A percentile compares a stretch with the other conserved stretches of the same genome.
These are phyloP conservation scores for Neoascochyta sp. DNA, from an alignment of 2,329 filamentous ascomycete species.

Conservation along the genomic window DNA sequence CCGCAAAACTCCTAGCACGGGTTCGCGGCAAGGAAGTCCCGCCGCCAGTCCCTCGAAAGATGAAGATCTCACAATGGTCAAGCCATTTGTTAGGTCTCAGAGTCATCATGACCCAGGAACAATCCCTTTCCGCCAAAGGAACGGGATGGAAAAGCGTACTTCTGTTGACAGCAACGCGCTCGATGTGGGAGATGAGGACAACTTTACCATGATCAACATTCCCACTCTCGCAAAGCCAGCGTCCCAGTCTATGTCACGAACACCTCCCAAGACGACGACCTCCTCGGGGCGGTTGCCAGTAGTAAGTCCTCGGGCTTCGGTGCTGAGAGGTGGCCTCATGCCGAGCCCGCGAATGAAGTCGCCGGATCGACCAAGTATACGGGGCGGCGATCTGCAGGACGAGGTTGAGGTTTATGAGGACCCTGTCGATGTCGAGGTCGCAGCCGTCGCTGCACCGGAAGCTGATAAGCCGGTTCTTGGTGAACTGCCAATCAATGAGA, in stretches of 20 bases:
- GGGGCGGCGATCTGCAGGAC: constrained; percentile 34
- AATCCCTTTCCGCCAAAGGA: constrained; percentile 36
- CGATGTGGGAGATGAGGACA: constrained; percentile 44
- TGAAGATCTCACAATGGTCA: constrained; percentile 48
- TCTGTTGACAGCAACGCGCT: constrained; percentile 39
- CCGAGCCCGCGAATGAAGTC: constrained; percentile 32
- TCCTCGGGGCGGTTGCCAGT: constrained; percentile 24
- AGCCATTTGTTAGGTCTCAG: constrained; percentile 42
- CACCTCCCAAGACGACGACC: constrained; percentile 29
- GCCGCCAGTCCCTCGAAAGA: constrained; percentile 37
- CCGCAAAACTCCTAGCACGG: constrained; percentile 28
- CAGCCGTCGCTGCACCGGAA: constrained; percentile 23
- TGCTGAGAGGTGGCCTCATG: constrained; percentile 21
- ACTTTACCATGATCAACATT: constrained; percentile 50
- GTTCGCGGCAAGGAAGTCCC: constrained; percentile 32
- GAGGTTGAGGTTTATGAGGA: constrained; percentile 54
- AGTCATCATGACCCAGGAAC: constrained; percentile 28
- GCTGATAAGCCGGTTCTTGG: constrained; percentile 46
- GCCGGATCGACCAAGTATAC: constrained; percentile 32
- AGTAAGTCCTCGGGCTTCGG: constrained; percentile 25
- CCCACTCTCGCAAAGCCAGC: constrained; percentile 38
- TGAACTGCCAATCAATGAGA: constrained; percentile 51
- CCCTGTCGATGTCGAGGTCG: constrained; percentile 44
- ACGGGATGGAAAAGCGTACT: constrained; percentile 38
- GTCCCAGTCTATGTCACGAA: constrained; percentile 27